These are phyloP conservation scores for Bipolaris sorokiniana DNA, from an alignment of 2,329 filamentous ascomycete genomes.

Conservation along the genomic window DNA sequence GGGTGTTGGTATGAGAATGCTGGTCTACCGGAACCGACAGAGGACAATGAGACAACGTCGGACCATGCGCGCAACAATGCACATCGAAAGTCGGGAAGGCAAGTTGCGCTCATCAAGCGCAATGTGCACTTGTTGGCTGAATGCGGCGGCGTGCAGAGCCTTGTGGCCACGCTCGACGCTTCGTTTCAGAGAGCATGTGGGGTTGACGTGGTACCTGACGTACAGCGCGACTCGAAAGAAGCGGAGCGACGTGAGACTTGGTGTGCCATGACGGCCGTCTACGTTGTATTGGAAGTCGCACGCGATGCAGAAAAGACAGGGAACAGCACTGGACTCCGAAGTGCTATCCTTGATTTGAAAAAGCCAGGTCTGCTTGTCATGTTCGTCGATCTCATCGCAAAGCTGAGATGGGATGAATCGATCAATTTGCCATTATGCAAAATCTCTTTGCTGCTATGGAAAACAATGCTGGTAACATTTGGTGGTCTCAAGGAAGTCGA, in stretches of 20 bases:
- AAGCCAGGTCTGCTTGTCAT: slow-evolving; percentile 72
- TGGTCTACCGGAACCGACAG: slow-evolving; percentile 38
- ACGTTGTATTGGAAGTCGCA: slow-evolving; percentile 57
- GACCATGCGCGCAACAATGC: slow-evolving; percentile 20
- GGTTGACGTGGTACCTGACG: slow-evolving; percentile 29
- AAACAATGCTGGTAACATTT: slow-evolving; percentile 83
- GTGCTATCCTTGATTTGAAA: slow-evolving; percentile 39
- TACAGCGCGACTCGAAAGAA: slow-evolving; percentile 44
- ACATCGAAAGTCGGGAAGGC: slow-evolving; percentile 47
- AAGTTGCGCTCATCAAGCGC: slow-evolving; percentile 54
- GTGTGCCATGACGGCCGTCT: slow-evolving; percentile 58
- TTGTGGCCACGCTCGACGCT: slow-evolving; percentile 50
- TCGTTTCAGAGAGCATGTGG: slow-evolving; percentile 44
- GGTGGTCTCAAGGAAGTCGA: slow-evolving; percentile 78
- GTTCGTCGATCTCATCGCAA: slow-evolving; percentile 66
- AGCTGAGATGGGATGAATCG: slow-evolving; percentile 63
- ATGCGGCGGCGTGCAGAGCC: slow-evolving; percentile 48
- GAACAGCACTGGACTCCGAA: slow-evolving; percentile 59
- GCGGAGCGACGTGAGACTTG: slow-evolving; percentile 54
- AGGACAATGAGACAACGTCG: slow-evolving; percentile 15
- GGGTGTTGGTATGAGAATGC: slow-evolving; percentile 60
- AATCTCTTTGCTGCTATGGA: slow-evolving; percentile 86
- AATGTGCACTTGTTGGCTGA: slow-evolving; percentile 53
- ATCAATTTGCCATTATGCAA: slow-evolving; percentile 62
- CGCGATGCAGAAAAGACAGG: slow-evolving; percentile 47